Evolutionary conservation across 495 filamentous ascomycete genomes (phyloP), one percentile per base, ranked within the genome.

Genomic region (Cercophora samala): DNA sequence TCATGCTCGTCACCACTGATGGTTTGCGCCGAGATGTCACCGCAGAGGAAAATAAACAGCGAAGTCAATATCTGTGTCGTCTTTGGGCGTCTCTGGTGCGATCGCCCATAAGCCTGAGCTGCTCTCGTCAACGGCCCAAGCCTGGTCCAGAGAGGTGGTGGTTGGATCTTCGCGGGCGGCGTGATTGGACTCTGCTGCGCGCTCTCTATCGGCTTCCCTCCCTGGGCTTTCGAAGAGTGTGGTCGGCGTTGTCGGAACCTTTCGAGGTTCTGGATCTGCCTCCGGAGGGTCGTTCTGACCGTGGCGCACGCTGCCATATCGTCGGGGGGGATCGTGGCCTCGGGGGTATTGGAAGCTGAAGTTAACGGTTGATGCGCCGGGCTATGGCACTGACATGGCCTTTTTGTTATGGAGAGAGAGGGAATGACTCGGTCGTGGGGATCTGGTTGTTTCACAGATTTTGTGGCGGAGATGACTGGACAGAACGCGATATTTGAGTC

Each of bases 21-120:
- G 26, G 73, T 77, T 76, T 97, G 93, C 64, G 93, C 92, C 67
- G 88, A 88, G 69, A 96, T 72, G 83, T 15, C 84, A 84, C 58
- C 58, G 9, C n/a, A 60, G 23, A 23, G 17, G 23, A 26, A 60
- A 18, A 29, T 25, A 60, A 25, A 60, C 18, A 29, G 58, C 23
- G 22, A 60, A 9, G 37, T 46, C 37, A 46, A 46, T 46, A 46
- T 46, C 37, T 46, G 37, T 46, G 37, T 46, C 13, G 37, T 46
- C 3, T 46, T 11, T 46, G 37, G 37, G 8, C 37, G 37, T 13
- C 13, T 46, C 9, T 46, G 37, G 15, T 46, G 37, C 37, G 37
- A 11, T 11, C 37, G 53, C 5, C n/a, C n/a, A 22, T 56, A 56
- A 15, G 53, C 53, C 53, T 21, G 22, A 56, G 22, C 53, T 56